Percentiles rank a stretch among this genome's conserved stretches.
These are phyloP conservation scores for Jamesozyma rosinii DNA, from an alignment of 805 yeast species.

Conservation along the genomic window DNA sequence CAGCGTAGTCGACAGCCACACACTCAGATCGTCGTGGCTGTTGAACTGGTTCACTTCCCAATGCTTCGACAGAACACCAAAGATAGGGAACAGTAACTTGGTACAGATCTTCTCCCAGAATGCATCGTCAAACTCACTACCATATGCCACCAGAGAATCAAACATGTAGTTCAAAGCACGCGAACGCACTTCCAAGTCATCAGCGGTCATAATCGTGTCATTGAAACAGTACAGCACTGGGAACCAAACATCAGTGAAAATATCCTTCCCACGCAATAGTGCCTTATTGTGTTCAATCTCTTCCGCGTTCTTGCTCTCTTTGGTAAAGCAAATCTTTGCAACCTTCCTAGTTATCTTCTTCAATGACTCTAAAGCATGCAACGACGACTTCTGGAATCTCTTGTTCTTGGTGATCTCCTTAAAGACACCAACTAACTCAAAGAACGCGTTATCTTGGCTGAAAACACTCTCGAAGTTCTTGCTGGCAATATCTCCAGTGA, in stretches of 20 bases:
- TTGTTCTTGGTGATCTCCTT: constrained; percentile 79
- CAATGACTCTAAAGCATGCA: constrained; percentile 71
- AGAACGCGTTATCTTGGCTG: constrained; percentile 55
- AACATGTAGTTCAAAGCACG: constrained; percentile 76
- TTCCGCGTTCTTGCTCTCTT: constrained; percentile 8
- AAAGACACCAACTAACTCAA: constrained; percentile 61
- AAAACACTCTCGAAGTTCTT: constrained; percentile 55
- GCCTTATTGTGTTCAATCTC: constrained; percentile 10
- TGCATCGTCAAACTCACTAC: constrained; percentile 58
- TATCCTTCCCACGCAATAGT: constrained; percentile 32
- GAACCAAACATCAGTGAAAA: constrained; percentile 62
- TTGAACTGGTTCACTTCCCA: constrained; percentile 63
- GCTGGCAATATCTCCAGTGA: constrained; percentile 46
- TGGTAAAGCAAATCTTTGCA: constrained; percentile 36
- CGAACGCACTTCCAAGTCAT: constrained; percentile 88
- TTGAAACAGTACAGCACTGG: constrained; percentile 81
- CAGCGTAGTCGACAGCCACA: constrained; percentile 93
- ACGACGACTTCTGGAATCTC: constrained; percentile 66
- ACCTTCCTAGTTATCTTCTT: constrained; percentile 51
- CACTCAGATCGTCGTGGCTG: constrained; percentile 76
- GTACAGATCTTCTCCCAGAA: constrained; percentile 81
- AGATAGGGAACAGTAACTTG: constrained; percentile 80
- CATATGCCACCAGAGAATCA: constrained; percentile 70
- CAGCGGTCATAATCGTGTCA: constrained; percentile 85
- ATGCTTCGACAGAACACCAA: constrained; percentile 64